Percentiles rank a stretch among this genome's conserved stretches.
These are phyloP conservation scores for Clonostachys byssicola DNA, from an alignment of 2,329 filamentous ascomycete species.

Conservation along the genomic window DNA sequence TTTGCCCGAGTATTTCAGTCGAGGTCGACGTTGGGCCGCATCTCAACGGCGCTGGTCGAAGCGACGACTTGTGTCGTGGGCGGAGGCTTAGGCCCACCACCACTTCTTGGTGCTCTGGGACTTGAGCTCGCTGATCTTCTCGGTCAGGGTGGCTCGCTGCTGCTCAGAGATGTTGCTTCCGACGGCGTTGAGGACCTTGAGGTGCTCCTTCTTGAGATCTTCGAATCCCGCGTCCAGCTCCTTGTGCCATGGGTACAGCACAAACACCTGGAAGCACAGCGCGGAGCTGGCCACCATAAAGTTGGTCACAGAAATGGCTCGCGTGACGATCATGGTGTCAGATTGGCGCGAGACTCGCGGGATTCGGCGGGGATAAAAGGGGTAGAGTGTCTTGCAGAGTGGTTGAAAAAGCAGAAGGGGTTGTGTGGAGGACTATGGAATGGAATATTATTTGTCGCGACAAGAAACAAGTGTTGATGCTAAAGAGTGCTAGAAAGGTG, in stretches of 20 bases:
- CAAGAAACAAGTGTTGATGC: no score
- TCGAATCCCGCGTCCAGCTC: slow-evolving; percentile 60
- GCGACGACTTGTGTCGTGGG: no score
- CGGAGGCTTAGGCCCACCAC: slow-evolving; percentile 8
- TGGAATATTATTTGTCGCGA: no score
- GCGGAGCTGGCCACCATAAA: slow-evolving; percentile 63
- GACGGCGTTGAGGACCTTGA: slow-evolving; percentile 31
- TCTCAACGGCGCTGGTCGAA: no score
- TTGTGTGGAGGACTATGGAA: no score
- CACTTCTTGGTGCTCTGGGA: slow-evolving; percentile 5
- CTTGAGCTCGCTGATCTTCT: slow-evolving; percentile 7
- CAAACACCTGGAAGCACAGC: slow-evolving; percentile 63
- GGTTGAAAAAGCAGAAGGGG: no score
- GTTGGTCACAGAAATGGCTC: slow-evolving; percentile 55
- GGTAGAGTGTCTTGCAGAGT: no score
- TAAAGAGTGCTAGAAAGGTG: no score
- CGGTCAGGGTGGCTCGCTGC: slow-evolving; percentile 1
- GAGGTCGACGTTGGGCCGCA: no score
- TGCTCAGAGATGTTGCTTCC: slow-evolving; percentile 12
- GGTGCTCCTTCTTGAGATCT: slow-evolving; percentile 53
- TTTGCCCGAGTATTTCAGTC: no score
- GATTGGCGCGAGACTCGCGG: no score
- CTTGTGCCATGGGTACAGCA: slow-evolving; percentile 69
- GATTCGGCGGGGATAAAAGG: no score
- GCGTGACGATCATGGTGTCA: slow-evolving; percentile 22